Evolutionary conservation across 805 yeast species (phyloP), one percentile per base, ranked within the genome.

Genomic region (Lachancea nothofagi): DNA sequence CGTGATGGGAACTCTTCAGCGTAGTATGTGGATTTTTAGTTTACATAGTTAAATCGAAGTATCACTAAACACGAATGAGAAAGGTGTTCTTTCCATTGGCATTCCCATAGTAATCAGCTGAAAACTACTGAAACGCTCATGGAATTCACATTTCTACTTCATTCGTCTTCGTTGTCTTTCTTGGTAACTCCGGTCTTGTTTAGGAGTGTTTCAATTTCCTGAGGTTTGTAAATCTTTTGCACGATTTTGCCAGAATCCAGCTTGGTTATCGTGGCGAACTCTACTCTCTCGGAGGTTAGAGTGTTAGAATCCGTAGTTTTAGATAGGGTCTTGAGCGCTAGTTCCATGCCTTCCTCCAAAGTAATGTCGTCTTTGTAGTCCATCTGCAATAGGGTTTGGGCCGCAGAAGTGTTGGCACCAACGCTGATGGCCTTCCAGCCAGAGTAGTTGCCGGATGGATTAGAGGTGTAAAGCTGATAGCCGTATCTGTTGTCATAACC

Each of bases 361-460:
- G 72, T 62, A 51, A 86, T 64, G 42, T 83, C 93, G 52, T 85
- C 90, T 59, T 83, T 87, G 69, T 85, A 93, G 54, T 93, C 98
- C 67, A 89, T 95, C 66, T 93, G 93, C 58, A 93, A 72, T 48
- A 93, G 68, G 1, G 98, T 90, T 68, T 93, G 98, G 1, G 97
- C 97, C 32, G 96, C 89, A 6, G 95, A 77, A 48, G 87, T 88
- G 67, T 93, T 93, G 36, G 97, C 96, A 29, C 99, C 99, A 44
- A 93, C 89, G 52, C 87, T 75, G 24, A 96, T 90, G 31, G 98
- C 98, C 65, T 85, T 88, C 99, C 99, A 93, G 19, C 98, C 97
- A 15, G 95, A 78, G 62, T 89, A 93, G 66, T 93, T 93, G 20
- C 99, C 99, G 0, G 96, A 85, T 10, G 99, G 99, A 61, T 93